Base-by-base conservation (phyloP, 2,329 filamentous ascomycete genomes). In the Aspergillus neoniger region DNA sequence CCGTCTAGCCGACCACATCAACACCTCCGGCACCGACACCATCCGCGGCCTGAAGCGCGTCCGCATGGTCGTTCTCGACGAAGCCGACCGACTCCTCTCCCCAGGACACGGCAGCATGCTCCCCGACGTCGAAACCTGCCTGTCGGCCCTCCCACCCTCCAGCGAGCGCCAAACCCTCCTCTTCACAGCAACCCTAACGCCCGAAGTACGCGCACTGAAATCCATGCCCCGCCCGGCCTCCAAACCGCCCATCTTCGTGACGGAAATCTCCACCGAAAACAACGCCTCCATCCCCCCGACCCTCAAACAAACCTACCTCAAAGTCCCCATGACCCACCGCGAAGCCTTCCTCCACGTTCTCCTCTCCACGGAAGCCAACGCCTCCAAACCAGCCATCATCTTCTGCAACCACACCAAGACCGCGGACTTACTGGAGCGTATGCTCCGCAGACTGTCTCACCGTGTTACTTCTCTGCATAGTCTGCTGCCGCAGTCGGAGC, bases 341-440 rank as follows among this genome's bases (percentile, higher is more conserved):
- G 94, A 98, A 77, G 92, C 95, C 74, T 99, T 96, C 76, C 85
- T 99, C 12, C 95, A 99, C 75, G 86, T 91, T 55, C 88, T 99
- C 39, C 86, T 99, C 14, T 85, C 88, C 21, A 98, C 94, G 0
- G 87, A 90, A 30, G 81, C 77, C 64, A 97, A 97, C 75, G 74
- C 85, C 38, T 81, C 86, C 43, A 94, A 91, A 78, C 89, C 90
- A 0, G 84, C 89, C 70, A 97, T 99, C 71, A 88, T 99, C 63
- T 99, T 99, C 81, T 93, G 90, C 82, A 99, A 99, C 79, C 87
- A 92, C 52, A 96, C 92, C 1, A 84, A 87, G 56, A 97, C 94
- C 0, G 94, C 95, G 9, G 91, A 94, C 67, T 87, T 95, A 61
- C 84, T 99, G 4, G 92, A 97, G 72, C 91, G 96, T 73, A 85